Evolutionary conservation across 2,329 filamentous ascomycete genomes (phyloP), one percentile per base, ranked within the genome.

Genomic region (Penicillium paneum): DNA sequence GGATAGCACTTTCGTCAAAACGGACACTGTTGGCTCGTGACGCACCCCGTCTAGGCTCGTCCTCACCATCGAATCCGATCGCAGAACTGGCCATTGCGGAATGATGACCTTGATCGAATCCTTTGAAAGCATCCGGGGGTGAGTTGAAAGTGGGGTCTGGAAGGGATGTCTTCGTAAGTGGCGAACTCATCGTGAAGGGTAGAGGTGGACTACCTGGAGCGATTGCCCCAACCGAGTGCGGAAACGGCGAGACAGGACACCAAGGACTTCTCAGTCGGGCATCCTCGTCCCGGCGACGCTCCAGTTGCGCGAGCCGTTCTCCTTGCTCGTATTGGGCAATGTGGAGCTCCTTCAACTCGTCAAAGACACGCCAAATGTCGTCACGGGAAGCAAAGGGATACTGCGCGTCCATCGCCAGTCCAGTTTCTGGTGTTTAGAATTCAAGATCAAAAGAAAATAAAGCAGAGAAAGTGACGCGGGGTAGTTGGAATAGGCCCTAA

Each of bases 1-100:
- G 91, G 64, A 96, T 85, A 13, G 93, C 92, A 68, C 91, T 96
- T 71, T 97, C 93, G 69, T 97, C 94, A 67, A 99, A 99, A 35
- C 94, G 89, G 63, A 99, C 94, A 69, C 94, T 97, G 71, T 97
- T 97, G 44, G 94, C 93, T 64, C 94, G 84, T 17, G 94, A 99
- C 17, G 91, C 88, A 19, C 90, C 90, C 50, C 94, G 90, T 59
- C 93, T 84, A 35, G 91, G 85, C 54, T 91, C 86, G 31, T 97
- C 91, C 58, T 96, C 92, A 5, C 87, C 83, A 60, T 96, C 93
- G 7, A 97, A 80, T 55, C 92, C 90, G 54, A 97, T 81, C 50
- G 89, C 90, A 2, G 62, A 60, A 48, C 87, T 88, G 45, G 96
- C 82, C 55, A 94, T 80, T 65, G 87, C 89, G 67, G 88, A 88